phyloP scores from a whole-genome alignment of 1,139 yeast species.

The Blastobotrys malaysiensis region DNA sequence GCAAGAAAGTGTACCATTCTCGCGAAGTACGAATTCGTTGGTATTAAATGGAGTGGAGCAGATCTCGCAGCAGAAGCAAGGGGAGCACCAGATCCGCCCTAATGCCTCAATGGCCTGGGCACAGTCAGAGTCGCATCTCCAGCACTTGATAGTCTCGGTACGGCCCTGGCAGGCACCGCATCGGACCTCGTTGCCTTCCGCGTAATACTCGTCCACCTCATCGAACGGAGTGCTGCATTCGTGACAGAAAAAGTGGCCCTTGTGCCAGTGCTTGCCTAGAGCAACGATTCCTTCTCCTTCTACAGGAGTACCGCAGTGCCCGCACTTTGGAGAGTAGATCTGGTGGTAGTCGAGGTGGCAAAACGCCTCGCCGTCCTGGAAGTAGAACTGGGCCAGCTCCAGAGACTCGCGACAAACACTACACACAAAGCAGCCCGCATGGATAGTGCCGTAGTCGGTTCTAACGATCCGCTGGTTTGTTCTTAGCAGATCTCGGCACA shows the following conservation, averaged over 20 bases:
- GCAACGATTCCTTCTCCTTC: constrained; percentile 32
- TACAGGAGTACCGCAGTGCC: constrained; percentile 31
- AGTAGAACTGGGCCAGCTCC: constrained; percentile 32
- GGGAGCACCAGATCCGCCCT: constrained; percentile 31
- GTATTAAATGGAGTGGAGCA: constrained; percentile 28
- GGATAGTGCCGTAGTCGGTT: constrained; percentile 26
- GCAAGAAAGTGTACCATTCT: constrained; percentile 33
- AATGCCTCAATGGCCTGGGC: constrained; percentile 28
- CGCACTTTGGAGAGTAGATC: constrained; percentile 30
- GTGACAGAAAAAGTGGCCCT: constrained; percentile 34
- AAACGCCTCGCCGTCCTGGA: constrained; percentile 21
- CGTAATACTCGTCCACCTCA: constrained; percentile 23
- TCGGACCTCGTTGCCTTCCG: constrained; percentile 26
- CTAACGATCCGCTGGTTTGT: constrained; percentile 23
- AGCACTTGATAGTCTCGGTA: constrained; percentile 30
- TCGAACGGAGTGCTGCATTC: constrained; percentile 29
- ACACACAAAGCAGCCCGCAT: constrained; percentile 31
- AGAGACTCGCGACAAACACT: constrained; percentile 27
- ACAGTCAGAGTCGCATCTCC: constrained; percentile 30
- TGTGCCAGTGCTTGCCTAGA: constrained; percentile 30
- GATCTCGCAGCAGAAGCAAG: constrained; percentile 32
- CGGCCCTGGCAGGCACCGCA: constrained; percentile 28
- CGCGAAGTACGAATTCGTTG: constrained; percentile 30
- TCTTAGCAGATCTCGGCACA: constrained; percentile 20
- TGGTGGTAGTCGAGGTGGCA: constrained; percentile 36